A percentile compares a stretch with the other conserved stretches of the same genome.
phyloP scores from a whole-genome alignment of 164 flowering plant species.

The Brasenia schreberi region DNA sequence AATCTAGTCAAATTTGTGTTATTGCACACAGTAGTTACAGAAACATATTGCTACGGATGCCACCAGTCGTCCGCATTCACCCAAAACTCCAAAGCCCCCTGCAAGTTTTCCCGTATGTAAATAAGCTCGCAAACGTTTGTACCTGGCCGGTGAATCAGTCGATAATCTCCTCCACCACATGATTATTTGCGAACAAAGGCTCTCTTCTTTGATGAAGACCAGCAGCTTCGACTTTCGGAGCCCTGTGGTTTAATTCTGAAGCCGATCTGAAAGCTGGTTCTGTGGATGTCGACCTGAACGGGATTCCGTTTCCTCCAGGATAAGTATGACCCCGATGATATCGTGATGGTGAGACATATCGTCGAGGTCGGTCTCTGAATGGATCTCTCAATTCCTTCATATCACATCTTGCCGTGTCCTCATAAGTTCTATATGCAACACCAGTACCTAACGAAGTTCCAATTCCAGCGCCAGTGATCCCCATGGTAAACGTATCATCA shows the following conservation, averaged over 20 bases:
- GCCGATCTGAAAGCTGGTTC: conserved; percentile 48
- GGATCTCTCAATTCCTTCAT: conserved; percentile 53
- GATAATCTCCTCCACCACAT: conserved; percentile 39
- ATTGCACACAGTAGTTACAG: too few species aligned
- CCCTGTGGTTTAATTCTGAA: conserved; percentile 64
- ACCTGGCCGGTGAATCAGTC: conserved; percentile 15
- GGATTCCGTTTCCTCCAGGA: conserved; percentile 32
- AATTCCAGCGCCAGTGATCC: conserved; percentile 25
- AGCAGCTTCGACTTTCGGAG: conserved; percentile 41
- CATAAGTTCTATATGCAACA: conserved; percentile 39
- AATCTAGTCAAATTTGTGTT: too few species aligned
- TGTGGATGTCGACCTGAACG: conserved; percentile 47
- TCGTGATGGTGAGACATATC: conserved; percentile 64
- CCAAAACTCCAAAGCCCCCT: background rate
- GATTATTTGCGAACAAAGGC: conserved; percentile 35
- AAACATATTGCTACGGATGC: too few species aligned
- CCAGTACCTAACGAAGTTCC: conserved; percentile 45
- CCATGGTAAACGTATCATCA: conserved; percentile 61
- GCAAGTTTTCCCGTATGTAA: too few species aligned
- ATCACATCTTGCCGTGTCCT: conserved; percentile 56
- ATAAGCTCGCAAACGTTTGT: too few species aligned
- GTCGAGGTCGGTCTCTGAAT: conserved; percentile 50
- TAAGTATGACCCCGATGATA: conserved; percentile 18
- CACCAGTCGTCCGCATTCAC: background rate
- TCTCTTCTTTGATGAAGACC: conserved; percentile 68